Evolutionary conservation across 805 yeast genomes (phyloP).

Genomic region (Cyberlindnera americana): DNA sequence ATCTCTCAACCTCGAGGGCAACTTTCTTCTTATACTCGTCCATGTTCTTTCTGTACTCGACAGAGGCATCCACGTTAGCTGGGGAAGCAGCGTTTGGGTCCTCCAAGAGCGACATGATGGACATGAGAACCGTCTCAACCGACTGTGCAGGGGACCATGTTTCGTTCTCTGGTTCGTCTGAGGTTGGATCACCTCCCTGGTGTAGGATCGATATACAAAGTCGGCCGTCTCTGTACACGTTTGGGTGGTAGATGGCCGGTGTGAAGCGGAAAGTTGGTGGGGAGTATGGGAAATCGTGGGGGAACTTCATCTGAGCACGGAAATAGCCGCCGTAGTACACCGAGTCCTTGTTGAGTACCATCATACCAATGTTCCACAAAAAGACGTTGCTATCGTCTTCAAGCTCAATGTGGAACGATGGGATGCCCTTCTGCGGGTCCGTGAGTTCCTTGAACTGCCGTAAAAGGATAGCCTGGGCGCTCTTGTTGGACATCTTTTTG

Average conservation of each 20-base stretch:
- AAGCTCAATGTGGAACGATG: constrained; percentile 65
- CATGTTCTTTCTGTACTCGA: constrained; percentile 79
- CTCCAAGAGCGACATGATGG: constrained; percentile 85
- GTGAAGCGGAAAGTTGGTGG: constrained; percentile 93
- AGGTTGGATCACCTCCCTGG: constrained; percentile 84
- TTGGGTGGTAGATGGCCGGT: constrained; percentile 93
- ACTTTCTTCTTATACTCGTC: constrained; percentile 74
- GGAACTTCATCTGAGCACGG: constrained; percentile 92
- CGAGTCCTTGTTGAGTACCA: constrained; percentile 87
- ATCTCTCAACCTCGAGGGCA: constrained; percentile 74
- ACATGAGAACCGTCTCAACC: constrained; percentile 84
- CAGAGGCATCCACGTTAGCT: constrained; percentile 95
- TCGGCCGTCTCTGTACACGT: constrained; percentile 90
- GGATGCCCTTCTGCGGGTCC: constrained; percentile 81
- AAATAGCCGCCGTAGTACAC: constrained; percentile 93
- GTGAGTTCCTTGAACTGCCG: constrained; percentile 93
- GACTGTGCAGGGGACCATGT: constrained; percentile 95
- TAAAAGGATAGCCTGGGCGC: constrained; percentile 50
- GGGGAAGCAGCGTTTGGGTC: constrained; percentile 94
- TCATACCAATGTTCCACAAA: constrained; percentile 82
- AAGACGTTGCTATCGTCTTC: constrained; percentile 56
- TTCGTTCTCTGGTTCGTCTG: constrained; percentile 90
- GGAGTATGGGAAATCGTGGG: constrained; percentile 82
- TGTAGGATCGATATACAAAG: constrained; percentile 91
- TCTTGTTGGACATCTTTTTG: constrained; percentile 5